phyloP scores from a whole-genome alignment of 805 yeast genomes.

The Metschnikowia gelsemii region DNA sequence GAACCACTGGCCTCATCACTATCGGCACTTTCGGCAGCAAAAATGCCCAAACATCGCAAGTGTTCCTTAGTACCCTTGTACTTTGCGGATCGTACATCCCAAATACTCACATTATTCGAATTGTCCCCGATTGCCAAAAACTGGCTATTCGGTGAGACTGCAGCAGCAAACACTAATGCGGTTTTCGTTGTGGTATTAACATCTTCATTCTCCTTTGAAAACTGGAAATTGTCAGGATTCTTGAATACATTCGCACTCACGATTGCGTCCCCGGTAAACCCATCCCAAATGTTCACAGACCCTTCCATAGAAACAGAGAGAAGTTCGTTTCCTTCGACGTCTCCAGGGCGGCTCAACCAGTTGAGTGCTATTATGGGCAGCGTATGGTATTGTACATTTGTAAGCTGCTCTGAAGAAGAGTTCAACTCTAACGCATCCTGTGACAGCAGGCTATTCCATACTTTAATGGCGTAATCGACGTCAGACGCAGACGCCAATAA shows the following conservation, averaged over 20 bases:
- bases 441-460: slow-evolving; percentile 70
- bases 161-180: slow-evolving; percentile 53
- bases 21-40: slow-evolving; percentile 9
- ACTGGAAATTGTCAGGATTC: slow-evolving; percentile 25
- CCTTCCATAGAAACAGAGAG: slow-evolving; percentile 64
- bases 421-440: slow-evolving; percentile 46
- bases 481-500: slow-evolving; percentile 75
- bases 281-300: slow-evolving; percentile 65
- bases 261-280: slow-evolving; percentile 40
- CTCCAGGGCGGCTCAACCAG: slow-evolving; percentile 46
- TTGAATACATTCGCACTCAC: slow-evolving; percentile 33
- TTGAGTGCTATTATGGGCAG: slow-evolving; percentile 54
- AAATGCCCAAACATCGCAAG: slow-evolving; percentile 30
- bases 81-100: slow-evolving; percentile 37
- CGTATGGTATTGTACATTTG: slow-evolving; percentile 39
- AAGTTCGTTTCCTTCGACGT: slow-evolving; percentile 21
- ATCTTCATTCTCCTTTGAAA: slow-evolving; percentile 14
- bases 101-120: slow-evolving; percentile 57
- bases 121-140: slow-evolving; percentile 65
- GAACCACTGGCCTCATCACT: slow-evolving; percentile 2
- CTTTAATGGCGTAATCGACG: slow-evolving; percentile 60
- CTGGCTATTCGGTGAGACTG: slow-evolving; percentile 49
- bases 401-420: slow-evolving; percentile 13
- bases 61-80: slow-evolving; percentile 14
- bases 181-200: slow-evolving; percentile 38